Evolutionary conservation across 2,329 filamentous ascomycete genomes (phyloP).

Genomic region (Teratosphaeriaceae sp.): DNA sequence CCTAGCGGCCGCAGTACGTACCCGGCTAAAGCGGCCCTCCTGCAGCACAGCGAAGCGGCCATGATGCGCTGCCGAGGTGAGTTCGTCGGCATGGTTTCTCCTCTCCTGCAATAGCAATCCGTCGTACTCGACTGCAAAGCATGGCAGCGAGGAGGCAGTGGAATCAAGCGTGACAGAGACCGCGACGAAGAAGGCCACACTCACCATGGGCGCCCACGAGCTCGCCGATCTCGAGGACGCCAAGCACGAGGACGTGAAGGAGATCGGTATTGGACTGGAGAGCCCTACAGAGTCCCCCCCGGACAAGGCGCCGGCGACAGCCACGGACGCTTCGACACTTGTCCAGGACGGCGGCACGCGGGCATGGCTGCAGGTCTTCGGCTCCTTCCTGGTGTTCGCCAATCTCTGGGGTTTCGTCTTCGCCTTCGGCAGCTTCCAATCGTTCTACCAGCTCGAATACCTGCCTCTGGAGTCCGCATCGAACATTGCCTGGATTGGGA

Average conservation of each 20-base stretch:
- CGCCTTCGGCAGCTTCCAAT: constrained; percentile 31
- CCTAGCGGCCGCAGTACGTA: neutral
- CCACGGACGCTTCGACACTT: neutral
- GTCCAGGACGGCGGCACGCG: constrained; percentile 20
- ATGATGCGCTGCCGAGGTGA: neutral
- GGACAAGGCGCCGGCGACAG: neutral
- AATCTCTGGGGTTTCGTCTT: constrained; percentile 35
- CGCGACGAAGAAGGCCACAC: neutral
- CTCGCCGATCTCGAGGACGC: constrained; percentile 1
- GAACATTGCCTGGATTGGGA: constrained; percentile 34
- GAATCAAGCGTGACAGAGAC: neutral
- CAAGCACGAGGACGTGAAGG: neutral
- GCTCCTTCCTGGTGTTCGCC: constrained; percentile 22
- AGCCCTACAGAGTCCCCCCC: neutral
- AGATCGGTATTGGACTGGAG: neutral
- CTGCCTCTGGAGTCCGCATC: constrained; percentile 24
- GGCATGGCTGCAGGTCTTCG: constrained; percentile 26
- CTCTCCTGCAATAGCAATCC: neutral
- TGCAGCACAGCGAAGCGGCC: neutral
- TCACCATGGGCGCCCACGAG: constrained; percentile 1
- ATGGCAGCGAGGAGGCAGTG: neutral
- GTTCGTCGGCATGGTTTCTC: neutral
- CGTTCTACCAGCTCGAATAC: constrained; percentile 28
- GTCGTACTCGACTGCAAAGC: neutral
- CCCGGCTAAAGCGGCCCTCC: neutral